Evolutionary conservation across 176 grass and related monocot genomes (phyloP).

Genomic region (Triticum turgidum): DNA sequence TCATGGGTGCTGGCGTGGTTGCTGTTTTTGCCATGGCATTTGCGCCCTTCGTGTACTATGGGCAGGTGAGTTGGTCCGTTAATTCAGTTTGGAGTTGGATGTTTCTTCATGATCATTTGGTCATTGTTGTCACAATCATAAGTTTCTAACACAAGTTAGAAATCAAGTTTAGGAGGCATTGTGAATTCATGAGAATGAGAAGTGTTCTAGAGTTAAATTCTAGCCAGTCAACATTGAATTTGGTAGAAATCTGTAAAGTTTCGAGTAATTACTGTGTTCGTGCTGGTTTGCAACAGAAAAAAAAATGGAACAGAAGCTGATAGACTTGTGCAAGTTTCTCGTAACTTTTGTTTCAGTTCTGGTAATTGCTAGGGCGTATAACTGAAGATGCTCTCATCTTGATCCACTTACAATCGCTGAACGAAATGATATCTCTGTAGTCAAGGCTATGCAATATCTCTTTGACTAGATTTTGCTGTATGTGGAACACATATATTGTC

Average conservation of each 20-base stretch:
- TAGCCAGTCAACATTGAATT: neutral
- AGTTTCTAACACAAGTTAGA: neutral
- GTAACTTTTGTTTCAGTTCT: neutral
- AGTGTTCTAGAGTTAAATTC: neutral
- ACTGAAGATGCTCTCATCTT: neutral
- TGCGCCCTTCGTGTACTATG: slow-evolving; percentile 74
- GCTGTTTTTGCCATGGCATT: slow-evolving; percentile 64
- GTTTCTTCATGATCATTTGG: neutral
- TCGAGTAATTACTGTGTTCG: neutral
- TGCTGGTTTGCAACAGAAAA: neutral
- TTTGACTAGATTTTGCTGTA: slow-evolving; percentile 5
- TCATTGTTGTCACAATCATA: neutral
- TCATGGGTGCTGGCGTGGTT: slow-evolving; percentile 61
- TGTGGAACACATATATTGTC: neutral
- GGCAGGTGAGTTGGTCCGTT: slow-evolving; percentile 51
- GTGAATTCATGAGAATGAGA: neutral
- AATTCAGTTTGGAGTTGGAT: neutral
- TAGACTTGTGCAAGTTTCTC: neutral
- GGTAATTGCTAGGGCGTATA: neutral
- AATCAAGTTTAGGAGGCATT: neutral
- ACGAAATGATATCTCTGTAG: neutral
- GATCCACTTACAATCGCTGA: neutral
- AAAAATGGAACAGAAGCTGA: neutral
- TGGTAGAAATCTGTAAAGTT: neutral
- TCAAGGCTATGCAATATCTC: neutral